phyloP scores from a whole-genome alignment of 345 rosid genomes.

The Cardamine resedifolia region DNA sequence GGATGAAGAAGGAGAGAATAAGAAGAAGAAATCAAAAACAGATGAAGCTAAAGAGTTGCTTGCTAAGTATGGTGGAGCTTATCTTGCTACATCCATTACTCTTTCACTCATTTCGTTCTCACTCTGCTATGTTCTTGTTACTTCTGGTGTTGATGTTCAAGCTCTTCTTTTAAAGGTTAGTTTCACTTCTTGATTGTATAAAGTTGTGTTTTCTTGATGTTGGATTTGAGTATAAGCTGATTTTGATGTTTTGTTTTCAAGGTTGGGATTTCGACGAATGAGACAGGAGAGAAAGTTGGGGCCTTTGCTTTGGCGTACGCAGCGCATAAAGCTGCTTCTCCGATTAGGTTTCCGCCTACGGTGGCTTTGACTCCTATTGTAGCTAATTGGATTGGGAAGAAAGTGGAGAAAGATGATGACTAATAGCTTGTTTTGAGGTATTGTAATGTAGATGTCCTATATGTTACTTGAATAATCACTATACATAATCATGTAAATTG shows the following conservation, averaged over 20 bases:
- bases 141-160: constrained; percentile 76
- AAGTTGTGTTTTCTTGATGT: constrained; percentile 1
- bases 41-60: constrained; percentile 82
- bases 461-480: constrained; percentile 4
- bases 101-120: constrained; percentile 83
- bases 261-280: constrained; percentile 77
- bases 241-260: constrained; percentile 26
- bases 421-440: constrained; percentile 4
- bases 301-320: constrained; percentile 87
- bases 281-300: constrained; percentile 79
- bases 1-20: constrained; percentile 49
- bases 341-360: constrained; percentile 85
- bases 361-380: constrained; percentile 92
- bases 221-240: neutral
- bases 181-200: neutral
- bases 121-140: constrained; percentile 66
- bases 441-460: constrained; percentile 7
- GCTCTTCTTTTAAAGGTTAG: constrained; percentile 67
- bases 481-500: neutral
- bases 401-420: constrained; percentile 52
- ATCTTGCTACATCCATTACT: constrained; percentile 86
- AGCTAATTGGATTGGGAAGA: constrained; percentile 88
- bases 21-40: constrained; percentile 59
- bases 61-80: constrained; percentile 91
- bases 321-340: constrained; percentile 97